These are phyloP conservation scores for Nothophytophthora sp. DNA, from an alignment of 352 stramenopile species.

Conservation along the genomic window DNA sequence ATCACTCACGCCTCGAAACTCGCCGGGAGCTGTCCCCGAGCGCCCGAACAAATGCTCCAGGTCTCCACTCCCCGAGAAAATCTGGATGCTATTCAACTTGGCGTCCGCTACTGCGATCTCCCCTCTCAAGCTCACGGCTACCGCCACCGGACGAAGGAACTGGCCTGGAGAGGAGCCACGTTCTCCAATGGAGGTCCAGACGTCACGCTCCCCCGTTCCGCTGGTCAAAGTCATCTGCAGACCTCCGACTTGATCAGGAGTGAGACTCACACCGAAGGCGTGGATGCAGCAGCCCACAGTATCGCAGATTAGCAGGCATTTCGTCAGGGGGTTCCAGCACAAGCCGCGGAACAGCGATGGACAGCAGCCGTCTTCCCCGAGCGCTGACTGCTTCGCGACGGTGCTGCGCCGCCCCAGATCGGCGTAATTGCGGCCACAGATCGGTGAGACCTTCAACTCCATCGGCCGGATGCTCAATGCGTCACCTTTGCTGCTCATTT, in stretches of 20 bases:
- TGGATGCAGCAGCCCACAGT: slow-evolving; percentile 33
- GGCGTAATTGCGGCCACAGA: slow-evolving; percentile 38
- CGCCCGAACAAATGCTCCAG: slow-evolving; percentile 53
- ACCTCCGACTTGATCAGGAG: slow-evolving; percentile 11
- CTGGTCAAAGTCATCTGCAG: slow-evolving; percentile 12
- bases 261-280: slow-evolving; percentile 26
- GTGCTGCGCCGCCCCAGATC: slow-evolving; percentile 1
- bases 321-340: slow-evolving; percentile 58
- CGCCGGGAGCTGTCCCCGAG: slow-evolving; percentile 32
- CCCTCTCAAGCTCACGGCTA: slow-evolving; percentile 50
- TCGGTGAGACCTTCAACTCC: slow-evolving; percentile 32
- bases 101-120: slow-evolving; percentile 59
- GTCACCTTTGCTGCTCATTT: no score
- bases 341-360: slow-evolving; percentile 30
- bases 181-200: slow-evolving; percentile 27
- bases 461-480: no score
- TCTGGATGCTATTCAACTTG: slow-evolving; percentile 56
- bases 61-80: slow-evolving; percentile 54
- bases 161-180: slow-evolving; percentile 39
- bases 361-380: neutral
- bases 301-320: slow-evolving; percentile 52
- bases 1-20: slow-evolving; percentile 51
- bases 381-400: slow-evolving; percentile 17
- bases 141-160: slow-evolving; percentile 48
- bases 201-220: neutral